Evolutionary conservation across 176 grass and related monocot genomes (phyloP).

Genomic region (Oryza punctata): DNA sequence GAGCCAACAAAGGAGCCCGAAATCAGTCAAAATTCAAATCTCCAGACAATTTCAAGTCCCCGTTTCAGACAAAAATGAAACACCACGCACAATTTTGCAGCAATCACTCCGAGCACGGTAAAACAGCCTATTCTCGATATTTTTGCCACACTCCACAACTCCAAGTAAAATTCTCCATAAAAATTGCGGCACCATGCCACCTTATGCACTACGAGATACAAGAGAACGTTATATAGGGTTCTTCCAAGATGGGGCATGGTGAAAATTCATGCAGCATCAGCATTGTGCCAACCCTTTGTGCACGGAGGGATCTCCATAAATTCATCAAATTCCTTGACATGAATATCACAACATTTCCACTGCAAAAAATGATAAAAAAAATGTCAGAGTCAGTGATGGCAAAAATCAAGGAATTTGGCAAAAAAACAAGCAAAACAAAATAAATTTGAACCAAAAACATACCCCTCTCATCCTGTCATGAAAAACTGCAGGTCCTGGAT

Average conservation of each 20-base stretch:
- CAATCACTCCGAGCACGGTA: not conserved
- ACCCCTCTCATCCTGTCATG: constrained; percentile 90
- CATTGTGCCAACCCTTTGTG: constrained; percentile 93
- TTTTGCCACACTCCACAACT: constrained; percentile 17
- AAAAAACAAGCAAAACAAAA: no score
- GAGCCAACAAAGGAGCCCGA: not conserved
- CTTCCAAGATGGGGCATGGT: constrained; percentile 7
- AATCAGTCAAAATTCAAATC: no score
- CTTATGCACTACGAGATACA: constrained; percentile 22
- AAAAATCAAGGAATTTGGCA: not conserved
- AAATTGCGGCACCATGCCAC: constrained; percentile 5
- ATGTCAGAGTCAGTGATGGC: not conserved
- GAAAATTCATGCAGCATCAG: constrained; percentile 64
- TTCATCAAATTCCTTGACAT: constrained; percentile 96
- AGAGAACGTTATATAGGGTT: not conserved
- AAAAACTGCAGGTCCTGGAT: constrained; percentile 95
- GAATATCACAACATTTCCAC: constrained; percentile 98
- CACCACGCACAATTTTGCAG: not conserved
- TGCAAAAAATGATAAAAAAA: constrained; percentile 31
- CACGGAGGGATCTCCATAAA: constrained; percentile 95
- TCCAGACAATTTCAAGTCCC: constrained; percentile 13
- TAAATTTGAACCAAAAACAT: constrained; percentile 24
- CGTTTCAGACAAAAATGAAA: constrained; percentile 35
- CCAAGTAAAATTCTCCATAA: constrained; percentile 33
- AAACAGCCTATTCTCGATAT: constrained; percentile 21